Base-by-base conservation (phyloP, 805 yeast species). In the Kregervanrija pseudodelftensis region DNA sequence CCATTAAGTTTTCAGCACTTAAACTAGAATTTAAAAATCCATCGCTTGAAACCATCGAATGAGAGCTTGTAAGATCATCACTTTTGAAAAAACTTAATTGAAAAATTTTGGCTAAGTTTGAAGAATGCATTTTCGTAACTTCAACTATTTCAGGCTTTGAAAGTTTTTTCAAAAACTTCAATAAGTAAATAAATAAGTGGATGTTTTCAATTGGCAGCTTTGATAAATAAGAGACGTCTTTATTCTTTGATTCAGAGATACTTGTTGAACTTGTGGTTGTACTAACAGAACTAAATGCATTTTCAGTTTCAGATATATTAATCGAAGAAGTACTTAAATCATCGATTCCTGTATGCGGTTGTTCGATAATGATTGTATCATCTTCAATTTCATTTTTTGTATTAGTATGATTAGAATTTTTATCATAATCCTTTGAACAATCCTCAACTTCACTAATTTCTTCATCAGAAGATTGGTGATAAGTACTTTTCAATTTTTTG, bases 81-180 rank as follows among this genome's bases (percentile, higher is more conserved):
- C 56, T 55, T 38, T 62, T 63, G 49, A 67, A 68, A 15, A 67
- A 58, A 42, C 63, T 57, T 15, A 65, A 54, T 49, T 68, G 72
- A 49, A 68, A 65, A 43, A 68, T 61, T 43, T 67, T 67, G 8
- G 70, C 58, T 32, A 68, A 41, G 43, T 67, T 68, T 13, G 56
- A 53, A 3, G 67, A 45, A 16, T 63, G 55, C 72, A 68, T 68
- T 48, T 63, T 64, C 12, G 72, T 67, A 32, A 55, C 52, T 16
- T 50, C 44, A 22, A 55, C 58, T 8, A 54, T 42, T 11, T 53
- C 51, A 3, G 58, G 58, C 17, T 45, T 39, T 8, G 56, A 41
- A 9, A 65, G 41, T 17, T 50, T 44, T 40, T 54, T 49, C 28
- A 66, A 52, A 38, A 64, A 61, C 8, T 50, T 30, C 11, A 66